Evolutionary conservation across 371 early-diverging fungal species (phyloP), one percentile per base, ranked within the genome.

Genomic region (Circinella umbellata): DNA sequence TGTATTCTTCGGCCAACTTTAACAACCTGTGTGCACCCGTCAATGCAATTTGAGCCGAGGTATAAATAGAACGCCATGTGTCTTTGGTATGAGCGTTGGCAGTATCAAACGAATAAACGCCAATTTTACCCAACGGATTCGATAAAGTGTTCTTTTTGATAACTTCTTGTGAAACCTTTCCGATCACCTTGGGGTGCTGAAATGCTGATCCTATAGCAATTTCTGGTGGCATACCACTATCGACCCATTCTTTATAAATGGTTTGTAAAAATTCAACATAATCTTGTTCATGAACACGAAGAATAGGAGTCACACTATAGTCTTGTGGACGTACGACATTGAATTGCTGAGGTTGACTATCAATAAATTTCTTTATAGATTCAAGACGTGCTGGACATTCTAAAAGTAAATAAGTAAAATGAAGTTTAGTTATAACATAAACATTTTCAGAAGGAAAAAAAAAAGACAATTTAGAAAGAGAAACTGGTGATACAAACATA

Each of bases 41-140:
- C 38, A 91, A 72, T 7, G 87, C 90, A 18, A 90, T 80, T 72
- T 91, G 91, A 1, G 85, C 90, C 1, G 91, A 87, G 11, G 81
- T 81, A 75, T 90, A 90, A 8, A 86, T 80, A 11, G 91, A 85
- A 54, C 73, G 72, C 83, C 86, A 91, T 0, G 92, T 91, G 20
- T 89, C 91, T 88, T 18, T 13, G 15, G 82, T 83, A 68, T 89
- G 89, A 13, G 85, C 73, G 9, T 83, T 85, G 1, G 89, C 86
- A 64, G 85, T 61, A 67, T 92, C 92, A 70, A 86, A 89, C n/a
- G 82, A 76, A 71, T 85, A 86, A 15, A 80, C 75, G 0, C 87
- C 87, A 42, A 76, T 63, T 48, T 67, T 69, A 13, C 74, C 76
- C 9, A 64, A 42, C 3, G 67, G 47, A 1, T 60, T 64, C 17